A percentile compares a stretch with the other conserved stretches of the same genome.
Evolutionary conservation across 768 basidiomycete genomes (phyloP).

Genomic region (Imleria badia): DNA sequence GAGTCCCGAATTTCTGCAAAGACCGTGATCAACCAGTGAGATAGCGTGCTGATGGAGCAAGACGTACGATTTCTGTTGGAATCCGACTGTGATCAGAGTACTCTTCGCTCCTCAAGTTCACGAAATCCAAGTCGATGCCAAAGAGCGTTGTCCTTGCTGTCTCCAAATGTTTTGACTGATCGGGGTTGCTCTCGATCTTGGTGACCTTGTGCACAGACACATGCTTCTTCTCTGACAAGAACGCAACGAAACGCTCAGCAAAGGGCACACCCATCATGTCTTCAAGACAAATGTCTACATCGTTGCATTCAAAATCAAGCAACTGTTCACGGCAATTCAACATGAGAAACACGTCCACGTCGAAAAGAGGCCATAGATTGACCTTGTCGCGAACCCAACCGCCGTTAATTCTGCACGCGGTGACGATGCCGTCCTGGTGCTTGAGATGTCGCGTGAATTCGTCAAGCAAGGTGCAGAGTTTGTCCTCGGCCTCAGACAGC

Average conservation of each 20-base stretch:
- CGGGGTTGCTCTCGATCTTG: constrained; percentile 90
- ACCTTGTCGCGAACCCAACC: constrained; percentile 99
- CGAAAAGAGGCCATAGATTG: constrained; percentile 19
- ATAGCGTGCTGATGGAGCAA: neutral
- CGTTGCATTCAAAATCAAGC: constrained; percentile 77
- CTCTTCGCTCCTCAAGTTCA: constrained; percentile 90
- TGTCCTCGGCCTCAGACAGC: constrained; percentile 66
- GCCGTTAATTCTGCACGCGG: constrained; percentile 88
- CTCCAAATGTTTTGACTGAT: constrained; percentile 97
- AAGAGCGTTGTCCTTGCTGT: constrained; percentile 84
- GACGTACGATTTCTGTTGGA: constrained; percentile 78
- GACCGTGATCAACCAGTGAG: neutral
- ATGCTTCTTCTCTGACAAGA: constrained; percentile 35
- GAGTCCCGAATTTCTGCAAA: constrained; percentile 83
- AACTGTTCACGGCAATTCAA: constrained; percentile 47
- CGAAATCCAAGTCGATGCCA: constrained; percentile 86
- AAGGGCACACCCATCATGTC: constrained; percentile 90
- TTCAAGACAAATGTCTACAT: constrained; percentile 90
- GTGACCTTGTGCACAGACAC: constrained; percentile 53
- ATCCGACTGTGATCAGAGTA: constrained; percentile 89
- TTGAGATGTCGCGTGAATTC: constrained; percentile 64
- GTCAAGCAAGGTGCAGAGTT: constrained; percentile 76
- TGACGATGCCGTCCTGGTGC: constrained; percentile 49
- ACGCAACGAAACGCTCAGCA: constrained; percentile 73
- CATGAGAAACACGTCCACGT: constrained; percentile 13